Base-by-base conservation (phyloP, 1,284 basidiomycete species). In the Heterobasidion irregulare region DNA sequence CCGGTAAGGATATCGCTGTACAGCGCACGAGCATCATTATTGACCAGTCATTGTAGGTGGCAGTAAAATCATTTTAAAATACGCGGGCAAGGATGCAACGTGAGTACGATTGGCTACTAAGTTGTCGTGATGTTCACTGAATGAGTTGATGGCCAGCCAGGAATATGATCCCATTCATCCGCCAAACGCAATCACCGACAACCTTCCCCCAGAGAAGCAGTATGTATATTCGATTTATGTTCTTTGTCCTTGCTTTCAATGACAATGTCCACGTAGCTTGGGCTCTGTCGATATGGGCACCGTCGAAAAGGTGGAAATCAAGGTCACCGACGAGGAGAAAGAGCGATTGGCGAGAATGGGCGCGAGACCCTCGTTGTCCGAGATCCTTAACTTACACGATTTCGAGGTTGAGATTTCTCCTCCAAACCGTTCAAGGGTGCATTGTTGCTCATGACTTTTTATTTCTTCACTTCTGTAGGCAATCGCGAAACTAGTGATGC, bases 81-180 rank as follows among this genome's bases (percentile, higher is more conserved):
- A 89, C 61, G 87, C 84, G 0, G 87, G 89, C 16, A 83, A 81
- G 67, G 88, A 91, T 58, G 87, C 86, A 4, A 88, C 86, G 75
- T 79, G 60, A 63, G 75, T 48, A 38, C 18, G 38, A 16, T 19
- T 47, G 15, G 10, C 2, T 47, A 4, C 18, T 19, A 16, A 47
- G 16, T 9, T 32, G 5, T 19, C 18, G 12, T 12, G 7, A 47
- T 47, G 10, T 32, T 52, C 26, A n/a, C 15, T 8, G 10, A 2
- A 12, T 26, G 26, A 47, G 2, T 52, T 35, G 19, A n/a, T 5
- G 18, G 34, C 26, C 57, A 82, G 82, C 0, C 82, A 81, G 59
- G 90, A 89, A 69, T 92, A 92, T 59, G 89, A 91, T 54, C 86
- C 88, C 8, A 92, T 94, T 47, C 92, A 95, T 65, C 92, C 92